These are phyloP conservation scores for Paracamarosporium sp. DNA, from an alignment of 2,329 filamentous ascomycete genomes.

Conservation along the genomic window DNA sequence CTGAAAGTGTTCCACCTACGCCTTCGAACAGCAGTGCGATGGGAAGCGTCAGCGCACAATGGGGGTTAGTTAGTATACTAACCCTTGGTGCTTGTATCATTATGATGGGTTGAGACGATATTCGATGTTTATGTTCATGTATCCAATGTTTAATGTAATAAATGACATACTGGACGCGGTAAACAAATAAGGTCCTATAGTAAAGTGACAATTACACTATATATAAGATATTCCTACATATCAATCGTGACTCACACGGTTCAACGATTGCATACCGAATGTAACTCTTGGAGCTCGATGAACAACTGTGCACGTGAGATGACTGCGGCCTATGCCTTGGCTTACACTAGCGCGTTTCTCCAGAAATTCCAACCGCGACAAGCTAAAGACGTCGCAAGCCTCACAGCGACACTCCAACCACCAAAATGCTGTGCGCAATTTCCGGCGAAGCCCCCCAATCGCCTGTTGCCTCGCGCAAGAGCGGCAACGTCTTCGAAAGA, in stretches of 20 bases:
- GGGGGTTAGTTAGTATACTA: neutral
- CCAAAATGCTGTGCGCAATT: conserved; percentile 64
- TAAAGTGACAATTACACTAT: no score
- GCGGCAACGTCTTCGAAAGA: conserved; percentile 92
- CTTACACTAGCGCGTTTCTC: conserved; percentile 4
- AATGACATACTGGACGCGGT: no score
- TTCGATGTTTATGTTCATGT: no score
- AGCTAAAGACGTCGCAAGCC: neutral
- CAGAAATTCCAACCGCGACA: conserved; percentile 10
- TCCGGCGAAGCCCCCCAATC: conserved; percentile 96
- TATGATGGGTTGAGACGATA: neutral
- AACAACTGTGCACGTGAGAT: neutral
- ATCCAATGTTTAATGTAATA: no score
- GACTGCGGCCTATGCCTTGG: neutral
- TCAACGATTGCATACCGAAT: no score
- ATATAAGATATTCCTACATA: no score
- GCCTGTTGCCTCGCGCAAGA: conserved; percentile 94
- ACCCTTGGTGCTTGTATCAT: neutral
- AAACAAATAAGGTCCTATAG: no score
- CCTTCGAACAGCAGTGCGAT: neutral
- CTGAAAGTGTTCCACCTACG: neutral
- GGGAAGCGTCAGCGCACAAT: neutral
- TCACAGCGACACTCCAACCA: conserved; percentile 11
- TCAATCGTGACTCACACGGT: no score
- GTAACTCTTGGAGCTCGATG: no score